Conservation (phyloP, 345 rosid genomes). For the Anacardium occidentale region DNA sequence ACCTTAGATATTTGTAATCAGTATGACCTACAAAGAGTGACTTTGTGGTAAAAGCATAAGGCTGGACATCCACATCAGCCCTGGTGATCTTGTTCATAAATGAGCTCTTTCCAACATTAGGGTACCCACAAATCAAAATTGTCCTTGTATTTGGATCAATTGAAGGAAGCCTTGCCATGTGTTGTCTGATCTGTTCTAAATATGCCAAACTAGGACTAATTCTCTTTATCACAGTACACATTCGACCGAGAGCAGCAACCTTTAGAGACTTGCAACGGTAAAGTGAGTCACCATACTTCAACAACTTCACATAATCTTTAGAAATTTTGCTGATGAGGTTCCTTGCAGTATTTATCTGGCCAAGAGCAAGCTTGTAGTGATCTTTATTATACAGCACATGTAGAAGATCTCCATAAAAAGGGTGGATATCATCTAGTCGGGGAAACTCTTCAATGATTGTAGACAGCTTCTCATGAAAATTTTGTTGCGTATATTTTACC, state of each 20-base stretch:
- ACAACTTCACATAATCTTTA: constrained; percentile 55
- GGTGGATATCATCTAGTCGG: constrained; percentile 56
- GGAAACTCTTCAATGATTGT: constrained; percentile 67
- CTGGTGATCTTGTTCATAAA: constrained; percentile 87
- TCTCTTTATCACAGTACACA: constrained; percentile 72
- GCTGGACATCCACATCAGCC: constrained; percentile 92
- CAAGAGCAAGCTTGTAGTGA: constrained; percentile 68
- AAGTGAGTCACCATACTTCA: constrained; percentile 71
- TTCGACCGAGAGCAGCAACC: constrained; percentile 81
- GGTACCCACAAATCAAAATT: constrained; percentile 80
- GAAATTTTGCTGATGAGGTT: constrained; percentile 50
- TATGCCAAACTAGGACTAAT: constrained; percentile 75
- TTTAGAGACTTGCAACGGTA: constrained; percentile 68
- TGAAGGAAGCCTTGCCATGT: constrained; percentile 90
- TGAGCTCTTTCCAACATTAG: constrained; percentile 91
- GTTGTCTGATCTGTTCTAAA: constrained; percentile 80
- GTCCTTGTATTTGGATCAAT: constrained; percentile 74
- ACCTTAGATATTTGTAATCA: constrained; percentile 81
- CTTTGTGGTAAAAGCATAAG: constrained; percentile 90
- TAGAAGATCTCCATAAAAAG: constrained; percentile 63
- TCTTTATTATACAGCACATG: constrained; percentile 60
- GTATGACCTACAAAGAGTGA: constrained; percentile 95
- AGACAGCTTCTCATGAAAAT: constrained; percentile 61
- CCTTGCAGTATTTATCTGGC: constrained; percentile 59
- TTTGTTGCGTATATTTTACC: constrained; percentile 59